phyloP scores from a whole-genome alignment of 257 asterid species.

The Lycium barbarum region DNA sequence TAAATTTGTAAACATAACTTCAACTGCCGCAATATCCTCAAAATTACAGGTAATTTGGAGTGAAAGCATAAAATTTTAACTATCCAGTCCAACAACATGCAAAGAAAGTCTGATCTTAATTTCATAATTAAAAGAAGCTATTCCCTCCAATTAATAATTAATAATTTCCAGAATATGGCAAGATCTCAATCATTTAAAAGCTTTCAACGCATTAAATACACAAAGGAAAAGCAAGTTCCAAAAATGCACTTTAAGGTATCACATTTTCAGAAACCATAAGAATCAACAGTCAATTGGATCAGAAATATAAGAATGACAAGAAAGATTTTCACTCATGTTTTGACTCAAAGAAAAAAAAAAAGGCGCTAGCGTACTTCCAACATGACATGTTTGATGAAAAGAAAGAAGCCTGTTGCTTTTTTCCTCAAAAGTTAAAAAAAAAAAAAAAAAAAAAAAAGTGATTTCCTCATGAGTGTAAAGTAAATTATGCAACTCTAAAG shows the following conservation, averaged over 20 bases:
- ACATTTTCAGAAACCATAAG: neutral
- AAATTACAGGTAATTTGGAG: neutral
- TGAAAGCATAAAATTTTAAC: neutral
- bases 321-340: neutral
- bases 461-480: neutral
- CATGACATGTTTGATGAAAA: constrained; percentile 9
- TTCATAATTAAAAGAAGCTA: neutral
- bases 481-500: constrained; percentile 2
- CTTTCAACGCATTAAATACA: neutral
- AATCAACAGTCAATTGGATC: neutral
- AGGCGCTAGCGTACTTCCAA: neutral
- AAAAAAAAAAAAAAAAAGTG: neutral
- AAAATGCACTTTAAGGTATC: neutral
- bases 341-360: neutral
- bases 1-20: neutral
- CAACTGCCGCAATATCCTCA: neutral
- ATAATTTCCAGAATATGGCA: neutral
- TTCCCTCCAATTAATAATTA: neutral
- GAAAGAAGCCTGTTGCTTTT: neutral
- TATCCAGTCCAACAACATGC: neutral
- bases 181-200: neutral
- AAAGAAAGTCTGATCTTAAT: neutral
- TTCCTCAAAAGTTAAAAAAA: too few relatives aligned
- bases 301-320: neutral
- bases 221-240: neutral